phyloP scores from a whole-genome alignment of 108 stramenopile genomes.

The Bacterosira constricta region DNA sequence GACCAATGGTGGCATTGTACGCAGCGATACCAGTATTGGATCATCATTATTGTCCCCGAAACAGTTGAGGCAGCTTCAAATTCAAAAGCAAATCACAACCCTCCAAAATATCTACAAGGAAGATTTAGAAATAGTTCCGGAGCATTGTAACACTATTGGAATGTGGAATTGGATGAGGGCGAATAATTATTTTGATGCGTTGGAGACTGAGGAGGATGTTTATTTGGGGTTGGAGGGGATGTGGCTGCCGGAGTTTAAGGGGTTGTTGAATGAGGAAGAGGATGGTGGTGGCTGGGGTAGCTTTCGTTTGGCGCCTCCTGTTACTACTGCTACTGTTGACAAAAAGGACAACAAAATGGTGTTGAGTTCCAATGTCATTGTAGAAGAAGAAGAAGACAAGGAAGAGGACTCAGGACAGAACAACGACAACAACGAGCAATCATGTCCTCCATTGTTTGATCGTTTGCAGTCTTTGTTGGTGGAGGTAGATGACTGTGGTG shows the following conservation, averaged over 20 bases:
- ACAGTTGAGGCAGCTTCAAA: constrained; percentile 1
- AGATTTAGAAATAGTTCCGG: constrained; percentile 27
- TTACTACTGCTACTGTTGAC: not conserved
- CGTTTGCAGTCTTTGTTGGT: constrained; percentile 69
- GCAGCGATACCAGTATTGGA: too few relatives aligned
- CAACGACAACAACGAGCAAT: too few relatives aligned
- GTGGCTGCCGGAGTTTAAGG: not conserved
- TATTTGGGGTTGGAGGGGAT: constrained; percentile 11
- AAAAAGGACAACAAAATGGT: not conserved
- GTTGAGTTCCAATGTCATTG: not conserved
- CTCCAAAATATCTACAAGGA: constrained; percentile 19
- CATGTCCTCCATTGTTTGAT: constrained; percentile 52
- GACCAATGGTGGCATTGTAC: too few relatives aligned
- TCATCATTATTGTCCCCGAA: too few relatives aligned
- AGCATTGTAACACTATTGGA: constrained; percentile 25
- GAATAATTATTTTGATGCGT: constrained; percentile 18
- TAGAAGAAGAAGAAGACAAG: not conserved
- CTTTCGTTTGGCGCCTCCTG: constrained; percentile 1
- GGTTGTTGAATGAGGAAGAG: constrained; percentile 6
- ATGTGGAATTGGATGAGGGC: constrained; percentile 36
- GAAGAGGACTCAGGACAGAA: not conserved
- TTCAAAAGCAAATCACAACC: constrained; percentile 17
- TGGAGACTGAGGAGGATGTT: constrained; percentile 21
- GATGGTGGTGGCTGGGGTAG: constrained; percentile 14
- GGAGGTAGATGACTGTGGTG: constrained; percentile 39